Percentiles rank a stretch among this genome's conserved stretches.
These are phyloP conservation scores for Solanum hybrid DNA, from an alignment of 305 asterid species.

Conservation along the genomic window DNA sequence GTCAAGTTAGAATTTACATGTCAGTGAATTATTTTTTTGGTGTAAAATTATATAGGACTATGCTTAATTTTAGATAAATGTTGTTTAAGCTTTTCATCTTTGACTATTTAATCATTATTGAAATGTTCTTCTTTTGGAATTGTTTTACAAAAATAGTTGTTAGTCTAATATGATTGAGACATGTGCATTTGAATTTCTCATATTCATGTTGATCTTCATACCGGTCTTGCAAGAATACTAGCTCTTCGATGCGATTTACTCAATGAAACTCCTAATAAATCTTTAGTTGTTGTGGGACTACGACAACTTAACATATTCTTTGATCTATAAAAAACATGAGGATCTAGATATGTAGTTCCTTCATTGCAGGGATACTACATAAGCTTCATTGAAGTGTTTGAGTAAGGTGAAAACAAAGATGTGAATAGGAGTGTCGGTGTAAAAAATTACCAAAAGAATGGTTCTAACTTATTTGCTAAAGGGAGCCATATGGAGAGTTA, in stretches of 20 bases:
- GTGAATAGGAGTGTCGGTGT: slow-evolving; percentile 6
- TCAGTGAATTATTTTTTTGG: too few species aligned
- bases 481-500: slow-evolving; percentile 65
- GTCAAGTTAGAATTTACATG: too few species aligned
- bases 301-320: slow-evolving; percentile 61
- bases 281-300: slow-evolving; percentile 66
- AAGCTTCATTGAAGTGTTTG: slow-evolving; percentile 39
- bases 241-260: slow-evolving; percentile 51
- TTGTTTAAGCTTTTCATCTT: too few species aligned
- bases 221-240: slow-evolving; percentile 84
- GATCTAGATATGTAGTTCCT: slow-evolving; percentile 83
- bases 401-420: slow-evolving; percentile 17
- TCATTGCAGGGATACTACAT: slow-evolving; percentile 58
- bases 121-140: too few species aligned
- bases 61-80: too few species aligned
- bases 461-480: slow-evolving; percentile 35
- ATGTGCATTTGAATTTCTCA: slow-evolving; percentile 83
- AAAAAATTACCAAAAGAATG: slow-evolving; percentile 6
- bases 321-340: slow-evolving; percentile 75
- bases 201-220: slow-evolving; percentile 87
- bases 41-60: too few species aligned
- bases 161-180: too few species aligned
- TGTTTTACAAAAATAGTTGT: too few species aligned
- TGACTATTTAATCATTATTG: too few species aligned
- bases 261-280: slow-evolving; percentile 27